A percentile compares a stretch with the other conserved stretches of the same genome.
These are phyloP conservation scores for Globisporangium orthogonon DNA, from an alignment of 352 stramenopile species.

Conservation along the genomic window DNA sequence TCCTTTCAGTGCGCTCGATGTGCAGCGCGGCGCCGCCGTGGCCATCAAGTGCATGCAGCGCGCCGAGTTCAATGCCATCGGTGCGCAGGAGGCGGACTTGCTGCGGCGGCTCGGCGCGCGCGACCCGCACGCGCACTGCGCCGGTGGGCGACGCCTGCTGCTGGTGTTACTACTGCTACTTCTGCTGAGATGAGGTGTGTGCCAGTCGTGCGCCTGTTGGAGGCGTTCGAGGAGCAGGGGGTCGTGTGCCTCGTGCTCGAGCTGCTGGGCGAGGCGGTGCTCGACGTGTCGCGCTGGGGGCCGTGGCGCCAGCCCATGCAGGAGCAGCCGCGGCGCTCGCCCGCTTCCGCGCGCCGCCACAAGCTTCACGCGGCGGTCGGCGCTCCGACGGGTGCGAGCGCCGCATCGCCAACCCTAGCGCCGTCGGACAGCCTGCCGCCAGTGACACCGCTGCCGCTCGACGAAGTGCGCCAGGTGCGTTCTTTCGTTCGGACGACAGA, in stretches of 20 bases:
- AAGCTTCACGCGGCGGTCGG: conserved; percentile 46
- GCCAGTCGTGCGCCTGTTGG: conserved; percentile 43
- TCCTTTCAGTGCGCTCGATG: conserved; percentile 37
- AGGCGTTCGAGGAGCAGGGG: conserved; percentile 45
- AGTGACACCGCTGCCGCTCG: conserved; percentile 24
- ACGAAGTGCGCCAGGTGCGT: conserved; percentile 31
- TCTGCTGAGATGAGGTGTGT: neutral
- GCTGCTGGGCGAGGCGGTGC: conserved; percentile 68
- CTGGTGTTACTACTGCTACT: neutral
- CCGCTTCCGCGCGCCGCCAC: conserved; percentile 35
- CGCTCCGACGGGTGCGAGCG: neutral
- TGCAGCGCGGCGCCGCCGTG: conserved; percentile 28
- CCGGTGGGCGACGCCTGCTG: conserved; percentile 17
- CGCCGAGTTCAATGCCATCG: conserved; percentile 39
- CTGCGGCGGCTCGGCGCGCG: conserved; percentile 30
- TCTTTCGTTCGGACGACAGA: too few relatives aligned
- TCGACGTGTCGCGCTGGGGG: conserved; percentile 93
- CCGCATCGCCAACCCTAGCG: neutral
- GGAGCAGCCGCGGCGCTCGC: conserved; percentile 6
- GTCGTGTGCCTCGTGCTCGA: conserved; percentile 69
- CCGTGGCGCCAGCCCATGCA: conserved; percentile 91
- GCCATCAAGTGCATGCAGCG: conserved; percentile 67
- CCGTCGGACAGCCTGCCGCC: conserved; percentile 14
- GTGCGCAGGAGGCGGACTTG: conserved; percentile 48
- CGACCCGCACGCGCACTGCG: conserved; percentile 29